Evolutionary conservation across 2,329 filamentous ascomycete species (phyloP).

Genomic region (Trichoderma koningiopsis): DNA sequence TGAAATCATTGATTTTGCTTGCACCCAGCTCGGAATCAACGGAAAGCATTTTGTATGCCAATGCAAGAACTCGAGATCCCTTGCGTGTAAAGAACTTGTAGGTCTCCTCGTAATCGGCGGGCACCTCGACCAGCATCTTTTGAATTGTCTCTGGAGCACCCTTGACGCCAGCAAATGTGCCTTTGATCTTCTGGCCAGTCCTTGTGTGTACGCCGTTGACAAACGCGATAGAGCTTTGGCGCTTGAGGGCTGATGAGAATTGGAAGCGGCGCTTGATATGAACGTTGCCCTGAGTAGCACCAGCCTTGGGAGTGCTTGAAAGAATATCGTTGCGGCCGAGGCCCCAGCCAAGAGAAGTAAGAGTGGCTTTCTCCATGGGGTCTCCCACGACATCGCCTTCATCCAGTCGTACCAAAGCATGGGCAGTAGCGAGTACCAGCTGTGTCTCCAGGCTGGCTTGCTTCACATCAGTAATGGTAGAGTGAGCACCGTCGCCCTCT

Average conservation of each 20-base stretch:
- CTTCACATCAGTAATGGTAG: conserved; percentile 70
- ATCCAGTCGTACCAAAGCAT: conserved; percentile 93
- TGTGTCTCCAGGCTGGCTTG: conserved; percentile 79
- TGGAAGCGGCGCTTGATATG: conserved; percentile 97
- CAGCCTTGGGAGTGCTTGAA: conserved; percentile 56
- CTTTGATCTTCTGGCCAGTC: conserved; percentile 74
- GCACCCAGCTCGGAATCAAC: conserved; percentile 79
- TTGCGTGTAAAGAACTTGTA: conserved; percentile 98
- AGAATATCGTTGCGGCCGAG: conserved; percentile 89
- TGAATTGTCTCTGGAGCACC: conserved; percentile 96
- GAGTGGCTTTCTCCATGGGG: conserved; percentile 97
- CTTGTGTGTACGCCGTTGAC: conserved; percentile 71
- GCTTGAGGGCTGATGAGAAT: conserved; percentile 94
- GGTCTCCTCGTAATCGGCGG: conserved; percentile 91
- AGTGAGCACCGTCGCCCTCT: conserved; percentile 81
- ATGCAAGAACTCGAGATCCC: conserved; percentile 87
- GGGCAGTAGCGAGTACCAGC: conserved; percentile 89
- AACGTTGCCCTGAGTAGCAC: conserved; percentile 64
- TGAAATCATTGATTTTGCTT: conserved; percentile 86
- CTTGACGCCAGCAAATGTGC: conserved; percentile 94
- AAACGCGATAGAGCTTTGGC: conserved; percentile 90
- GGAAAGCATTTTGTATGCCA: conserved; percentile 91
- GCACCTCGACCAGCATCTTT: conserved; percentile 83
- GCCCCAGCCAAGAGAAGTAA: conserved; percentile 86
- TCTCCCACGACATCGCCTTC: conserved; percentile 97